These are phyloP conservation scores for Fusarium graminum DNA, from an alignment of 2,329 filamentous ascomycete genomes.

Conservation along the genomic window DNA sequence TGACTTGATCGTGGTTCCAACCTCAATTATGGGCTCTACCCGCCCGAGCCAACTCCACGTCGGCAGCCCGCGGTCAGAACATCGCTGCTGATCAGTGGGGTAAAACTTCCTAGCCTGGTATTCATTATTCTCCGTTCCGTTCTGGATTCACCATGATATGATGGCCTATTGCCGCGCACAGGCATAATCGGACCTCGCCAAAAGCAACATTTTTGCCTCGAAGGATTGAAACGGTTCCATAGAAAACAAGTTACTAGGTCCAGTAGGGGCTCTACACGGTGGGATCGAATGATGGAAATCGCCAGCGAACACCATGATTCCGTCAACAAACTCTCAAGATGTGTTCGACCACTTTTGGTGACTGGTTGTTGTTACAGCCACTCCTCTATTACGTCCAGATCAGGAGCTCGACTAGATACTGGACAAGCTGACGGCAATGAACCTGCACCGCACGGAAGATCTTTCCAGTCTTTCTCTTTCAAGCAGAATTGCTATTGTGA, in stretches of 20 bases:
- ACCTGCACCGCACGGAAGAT: background rate
- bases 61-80: background rate
- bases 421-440: background rate
- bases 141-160: conserved; percentile 26
- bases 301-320: background rate
- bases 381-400: background rate
- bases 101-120: background rate
- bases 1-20: background rate
- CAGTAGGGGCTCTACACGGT: background rate
- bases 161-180: conserved; percentile 2
- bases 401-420: background rate
- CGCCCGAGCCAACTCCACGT: background rate
- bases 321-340: background rate
- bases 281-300: background rate
- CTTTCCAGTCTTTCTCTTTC: background rate
- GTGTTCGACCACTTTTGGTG: background rate
- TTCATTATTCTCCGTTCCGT: background rate
- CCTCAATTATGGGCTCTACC: no score
- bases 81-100: conserved; percentile 24
- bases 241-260: conserved; percentile 5
- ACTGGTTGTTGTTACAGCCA: background rate
- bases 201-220: background rate
- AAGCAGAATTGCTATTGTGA: conserved; percentile 22
- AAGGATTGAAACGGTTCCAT: background rate
- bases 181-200: conserved; percentile 19